Base-by-base conservation (phyloP, 2,329 filamentous ascomycete genomes). In the Chrysoporthe deuterocubensis region DNA sequence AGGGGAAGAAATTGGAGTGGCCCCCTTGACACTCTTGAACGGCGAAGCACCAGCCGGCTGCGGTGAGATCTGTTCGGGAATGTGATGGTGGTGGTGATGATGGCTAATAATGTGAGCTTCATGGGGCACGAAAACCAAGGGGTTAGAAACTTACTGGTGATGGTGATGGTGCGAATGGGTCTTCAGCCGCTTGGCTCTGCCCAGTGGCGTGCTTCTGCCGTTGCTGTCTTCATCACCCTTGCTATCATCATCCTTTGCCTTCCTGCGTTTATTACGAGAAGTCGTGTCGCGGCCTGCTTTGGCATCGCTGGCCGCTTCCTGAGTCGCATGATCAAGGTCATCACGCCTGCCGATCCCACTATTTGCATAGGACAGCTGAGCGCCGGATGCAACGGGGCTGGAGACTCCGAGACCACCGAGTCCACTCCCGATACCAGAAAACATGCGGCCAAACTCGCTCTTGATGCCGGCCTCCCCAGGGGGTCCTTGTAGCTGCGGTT, bases 381-480 rank as follows among this genome's bases (percentile, higher is more conserved):
- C 76, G 69, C 82, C 73, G 54, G 79, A 50, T 0, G 84, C 78
- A 3, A 83, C 80, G 2, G 86, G 85, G 72, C 85, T 87, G 16
- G 85, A 83, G 46, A 83, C 79, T 34, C 81, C 82, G 68, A 86
- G 82, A 52, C 79, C 81, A 70, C 79, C 83, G 43, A 86, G 83
- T 70, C 83, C 87, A 72, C 82, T 87, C 68, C 83, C 94, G 72
- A 98, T 93, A n/a, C 95, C 95, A 21, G 93, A 93, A 79, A 97
- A 97, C 85, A 97, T 97, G 70, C 93, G 90, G 40, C 94, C 94
- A 76, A 97, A 94, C 77, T 97, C 95, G 76, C 90, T 96, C 83
- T 97, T 97, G 75, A 97, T 97, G 56, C 92, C 92, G 13, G 93
- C 92, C 77, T 97, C 94, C 18, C 90, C 92, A 16, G 89, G 88